Evolutionary conservation across 352 stramenopile species (phyloP), one percentile per base, ranked within the genome.

Genomic region (Phytophthora macrochlamydospora): DNA sequence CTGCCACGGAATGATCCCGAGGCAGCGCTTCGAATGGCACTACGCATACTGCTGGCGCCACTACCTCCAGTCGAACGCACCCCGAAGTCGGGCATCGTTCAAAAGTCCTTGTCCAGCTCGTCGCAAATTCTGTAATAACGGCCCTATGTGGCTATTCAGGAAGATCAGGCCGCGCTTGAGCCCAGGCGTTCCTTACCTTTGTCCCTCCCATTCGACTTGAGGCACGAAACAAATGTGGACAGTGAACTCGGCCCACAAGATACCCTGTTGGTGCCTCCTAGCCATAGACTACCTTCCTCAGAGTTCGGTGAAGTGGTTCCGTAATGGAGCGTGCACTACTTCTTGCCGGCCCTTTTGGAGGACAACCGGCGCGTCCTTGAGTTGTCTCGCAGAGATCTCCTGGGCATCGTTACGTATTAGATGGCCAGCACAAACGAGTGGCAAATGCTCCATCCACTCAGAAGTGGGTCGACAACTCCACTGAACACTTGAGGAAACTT

Each of bases 101-200:
- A 13, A 44, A 48, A n/a, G 3, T 62, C 38, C 50, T 50, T 9
- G 55, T 69, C 18, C 42, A 66, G 55, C 18, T 24, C 18, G 35
- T 56, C 31, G 62, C 31, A 51, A 69, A 66, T 75, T 65, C 43
- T 12, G 46, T 65, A 75, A 75, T 75, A 68, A 71, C 52, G 38
- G 38, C 40, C 37, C 12, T 48, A 37, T 66, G 33, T 29, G 37
- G 18, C 43, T 53, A 53, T 37, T 56, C 51, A 44, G 38, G 29
- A 32, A 5, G 49, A 5, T 24, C 14, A 9, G 7, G 6, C 14
- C 14, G 43, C 18, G 14, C 2, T 29, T 49, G 43, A 29, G 14
- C 18, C 6, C 5, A 52, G 46, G 51, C 49, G 65, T 64, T 69
- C 49, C 49, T 51, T 29, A 56, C 31, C 28, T 30, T 50, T 32